phyloP scores from a whole-genome alignment of 2,329 filamentous ascomycete species.

The Metarhizium robertsii region DNA sequence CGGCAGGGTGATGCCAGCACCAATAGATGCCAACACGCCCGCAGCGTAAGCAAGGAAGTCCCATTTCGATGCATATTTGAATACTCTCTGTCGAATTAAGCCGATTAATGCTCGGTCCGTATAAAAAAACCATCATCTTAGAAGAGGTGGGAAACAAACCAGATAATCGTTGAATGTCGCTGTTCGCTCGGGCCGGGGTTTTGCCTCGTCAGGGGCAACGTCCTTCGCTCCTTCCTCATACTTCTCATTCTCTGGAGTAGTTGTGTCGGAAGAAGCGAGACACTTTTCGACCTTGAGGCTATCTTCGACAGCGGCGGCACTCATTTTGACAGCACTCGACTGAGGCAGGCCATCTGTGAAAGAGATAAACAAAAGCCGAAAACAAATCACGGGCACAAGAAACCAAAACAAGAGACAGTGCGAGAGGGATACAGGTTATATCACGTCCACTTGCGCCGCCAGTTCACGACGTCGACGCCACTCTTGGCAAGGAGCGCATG shows the following conservation, averaged over 20 bases:
- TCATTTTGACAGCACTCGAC: background rate
- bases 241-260: background rate
- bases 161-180: conserved; percentile 36
- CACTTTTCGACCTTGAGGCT: background rate
- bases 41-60: conserved; percentile 39
- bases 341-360: background rate
- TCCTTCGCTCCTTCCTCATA: background rate
- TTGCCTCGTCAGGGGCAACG: background rate
- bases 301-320: background rate
- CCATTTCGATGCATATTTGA: conserved; percentile 43
- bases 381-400: background rate
- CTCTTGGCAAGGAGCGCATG: background rate
- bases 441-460: background rate
- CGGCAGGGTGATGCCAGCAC: conserved; percentile 44
- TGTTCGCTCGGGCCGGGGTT: conserved; percentile 24
- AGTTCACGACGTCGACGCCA: background rate
- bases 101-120: background rate
- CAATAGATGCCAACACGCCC: conserved; percentile 39
- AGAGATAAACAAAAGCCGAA: background rate
- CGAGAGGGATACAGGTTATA: background rate
- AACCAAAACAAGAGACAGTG: background rate
- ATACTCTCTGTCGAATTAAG: conserved; percentile 31
- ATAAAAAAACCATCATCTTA: background rate
- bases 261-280: background rate
- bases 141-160: conserved; percentile 9